phyloP scores from a whole-genome alignment of 2,329 filamentous ascomycete species.

The Clarireedia hainanense region DNA sequence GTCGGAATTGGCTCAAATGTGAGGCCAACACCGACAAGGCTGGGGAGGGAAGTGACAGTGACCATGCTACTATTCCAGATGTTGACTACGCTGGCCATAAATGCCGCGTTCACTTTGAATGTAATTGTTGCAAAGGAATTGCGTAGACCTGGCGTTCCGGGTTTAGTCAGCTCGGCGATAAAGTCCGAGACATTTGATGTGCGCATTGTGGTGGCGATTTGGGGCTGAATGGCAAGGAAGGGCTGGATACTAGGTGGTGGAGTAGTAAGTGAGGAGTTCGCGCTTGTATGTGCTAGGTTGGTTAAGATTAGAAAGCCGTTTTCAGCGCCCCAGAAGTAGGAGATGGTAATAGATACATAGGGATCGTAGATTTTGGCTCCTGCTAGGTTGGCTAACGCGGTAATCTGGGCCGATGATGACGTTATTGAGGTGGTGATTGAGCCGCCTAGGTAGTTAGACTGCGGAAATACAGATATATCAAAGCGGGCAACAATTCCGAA shows the following conservation, averaged over 20 bases:
- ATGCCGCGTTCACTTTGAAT: background rate
- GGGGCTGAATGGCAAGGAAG: background rate
- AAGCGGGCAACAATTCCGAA: background rate
- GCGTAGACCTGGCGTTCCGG: background rate
- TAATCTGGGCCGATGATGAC: background rate
- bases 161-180: background rate
- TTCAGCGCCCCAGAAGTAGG: background rate
- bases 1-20: background rate
- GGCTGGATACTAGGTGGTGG: background rate
- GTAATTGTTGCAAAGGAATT: background rate
- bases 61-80: background rate
- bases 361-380: background rate
- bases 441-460: background rate
- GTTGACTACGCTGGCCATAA: background rate
- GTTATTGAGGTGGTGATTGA: background rate
- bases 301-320: background rate
- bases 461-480: background rate
- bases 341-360: background rate
- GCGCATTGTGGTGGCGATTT: background rate
- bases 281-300: background rate
- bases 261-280: background rate
- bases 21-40: background rate
- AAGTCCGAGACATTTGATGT: background rate
- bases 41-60: background rate
- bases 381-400: background rate